Evolutionary conservation across 495 filamentous ascomycete species (phyloP), one percentile per base, ranked within the genome.

Genomic region (Hypoxylon subgilvum): DNA sequence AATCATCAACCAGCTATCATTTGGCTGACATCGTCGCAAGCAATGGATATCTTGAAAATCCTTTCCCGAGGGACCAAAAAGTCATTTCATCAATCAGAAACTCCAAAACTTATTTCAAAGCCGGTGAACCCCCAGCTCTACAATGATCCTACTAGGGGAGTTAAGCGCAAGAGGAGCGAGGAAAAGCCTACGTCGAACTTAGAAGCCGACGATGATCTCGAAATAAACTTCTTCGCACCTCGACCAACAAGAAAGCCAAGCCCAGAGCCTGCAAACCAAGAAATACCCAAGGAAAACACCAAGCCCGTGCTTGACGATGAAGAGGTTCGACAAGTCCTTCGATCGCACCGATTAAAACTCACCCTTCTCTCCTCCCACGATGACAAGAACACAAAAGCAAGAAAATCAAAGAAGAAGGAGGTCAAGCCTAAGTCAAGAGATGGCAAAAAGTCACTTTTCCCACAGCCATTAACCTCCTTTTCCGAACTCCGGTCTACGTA

Each of bases 281-380:
- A 53, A 55, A 41, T 43, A 12, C 34, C 32, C 1, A 58, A 69
- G 30, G 40, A 63, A 1, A 50, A 69, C 5, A 50, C 51, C n/a
- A 69, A 72, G 49, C 59, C 61, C 45, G 59, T 73, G 5, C 71
- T 82, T 9, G 79, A 77, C 50, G 82, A 87, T 62, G 86, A 87
- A 44, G 85, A 93, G 53, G 84, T 89, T 42, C 83, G 85, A 49
- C 84, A 84, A 45, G 77, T 92, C n/a, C 69, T 97, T 40, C 86
- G 86, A 52, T 82, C 84, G 27, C 91, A 98, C 70, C 89, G 92
- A 63, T 78, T 97, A 57, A 97, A 97, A 70, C 83, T 96, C 18
- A 90, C 87, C 0, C 74, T 90, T 22, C 75, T 95, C 35, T 81
- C 69, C 46, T 50, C 70, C 13, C 68, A 73, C 57, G 65, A 68